phyloP scores from a whole-genome alignment of 345 rosid genomes.

The Raphanus raphanistrum region DNA sequence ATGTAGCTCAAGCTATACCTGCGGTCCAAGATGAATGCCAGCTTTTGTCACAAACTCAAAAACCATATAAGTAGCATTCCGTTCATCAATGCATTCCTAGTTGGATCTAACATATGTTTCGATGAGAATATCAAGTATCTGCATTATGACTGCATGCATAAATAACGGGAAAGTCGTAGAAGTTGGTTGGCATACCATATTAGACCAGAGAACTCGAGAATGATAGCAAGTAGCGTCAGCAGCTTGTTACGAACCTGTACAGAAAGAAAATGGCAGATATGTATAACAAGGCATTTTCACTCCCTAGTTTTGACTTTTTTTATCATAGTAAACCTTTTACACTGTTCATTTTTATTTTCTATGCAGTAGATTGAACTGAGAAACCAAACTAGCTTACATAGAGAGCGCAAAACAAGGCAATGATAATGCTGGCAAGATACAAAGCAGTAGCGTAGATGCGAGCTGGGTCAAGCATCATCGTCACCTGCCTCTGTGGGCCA shows the following conservation, averaged over 20 bases:
- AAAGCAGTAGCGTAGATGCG: slow-evolving; percentile 93
- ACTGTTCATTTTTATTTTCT: neutral
- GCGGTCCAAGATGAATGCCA: slow-evolving; percentile 17
- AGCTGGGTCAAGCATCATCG: slow-evolving; percentile 97
- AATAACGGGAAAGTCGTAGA: neutral
- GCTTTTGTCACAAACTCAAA: neutral
- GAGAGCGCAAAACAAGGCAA: slow-evolving; percentile 92
- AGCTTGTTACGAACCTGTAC: slow-evolving; percentile 87
- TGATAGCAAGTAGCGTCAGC: slow-evolving; percentile 84
- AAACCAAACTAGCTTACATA: slow-evolving; percentile 68
- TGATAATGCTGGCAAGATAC: slow-evolving; percentile 81
- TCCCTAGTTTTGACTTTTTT: neutral
- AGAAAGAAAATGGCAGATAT: slow-evolving; percentile 4
- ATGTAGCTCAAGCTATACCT: slow-evolving; percentile 99
- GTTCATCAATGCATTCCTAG: neutral
- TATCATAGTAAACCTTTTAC: neutral
- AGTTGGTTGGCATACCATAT: slow-evolving; percentile 60
- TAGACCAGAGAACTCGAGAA: slow-evolving; percentile 84
- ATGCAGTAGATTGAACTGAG: neutral
- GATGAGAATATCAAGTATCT: neutral
- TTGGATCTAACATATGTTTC: neutral
- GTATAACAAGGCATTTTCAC: slow-evolving; percentile 4
- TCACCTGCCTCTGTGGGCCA: slow-evolving; percentile 91
- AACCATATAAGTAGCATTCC: neutral
- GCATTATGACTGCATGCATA: slow-evolving; percentile 1